These are phyloP conservation scores for Alternaria metachromatica DNA, from an alignment of 2,329 filamentous ascomycete genomes.

Conservation along the genomic window DNA sequence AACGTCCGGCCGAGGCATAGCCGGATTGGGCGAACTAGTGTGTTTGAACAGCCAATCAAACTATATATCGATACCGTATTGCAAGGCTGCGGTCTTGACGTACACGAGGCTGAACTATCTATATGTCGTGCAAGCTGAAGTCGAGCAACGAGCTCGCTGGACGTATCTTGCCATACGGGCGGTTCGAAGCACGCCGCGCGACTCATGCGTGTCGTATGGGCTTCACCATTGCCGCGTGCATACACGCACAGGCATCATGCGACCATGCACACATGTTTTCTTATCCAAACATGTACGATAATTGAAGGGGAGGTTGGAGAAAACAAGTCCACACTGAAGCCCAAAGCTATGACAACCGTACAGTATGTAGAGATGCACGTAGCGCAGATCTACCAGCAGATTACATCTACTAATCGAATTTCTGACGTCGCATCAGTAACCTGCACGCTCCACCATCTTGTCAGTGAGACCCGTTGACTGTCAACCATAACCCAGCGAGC, in stretches of 20 bases:
- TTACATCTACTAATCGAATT: neutral
- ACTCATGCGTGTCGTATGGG: neutral
- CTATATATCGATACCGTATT: neutral
- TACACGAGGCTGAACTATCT: neutral
- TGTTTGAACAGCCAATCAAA: neutral
- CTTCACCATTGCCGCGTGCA: neutral
- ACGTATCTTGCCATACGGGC: neutral
- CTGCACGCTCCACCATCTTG: slow-evolving; percentile 2
- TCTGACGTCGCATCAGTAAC: neutral
- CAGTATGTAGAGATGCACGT: neutral
- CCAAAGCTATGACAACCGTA: neutral
- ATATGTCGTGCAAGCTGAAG: neutral
- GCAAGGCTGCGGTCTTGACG: slow-evolving; percentile 4
- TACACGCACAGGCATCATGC: neutral
- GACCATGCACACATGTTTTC: neutral
- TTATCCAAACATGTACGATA: neutral
- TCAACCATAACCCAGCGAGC: slow-evolving; percentile 5
- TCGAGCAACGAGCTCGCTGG: neutral
- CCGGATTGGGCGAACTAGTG: slow-evolving; percentile 11
- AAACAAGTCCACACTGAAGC: neutral
- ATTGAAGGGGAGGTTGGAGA: neutral
- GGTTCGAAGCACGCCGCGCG: neutral
- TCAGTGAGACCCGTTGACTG: slow-evolving; percentile 3
- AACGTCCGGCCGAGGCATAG: slow-evolving; percentile 11
- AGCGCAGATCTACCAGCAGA: neutral